Conservation (phyloP, 1,284 basidiomycete species). For the Malassezia furfur region DNA sequence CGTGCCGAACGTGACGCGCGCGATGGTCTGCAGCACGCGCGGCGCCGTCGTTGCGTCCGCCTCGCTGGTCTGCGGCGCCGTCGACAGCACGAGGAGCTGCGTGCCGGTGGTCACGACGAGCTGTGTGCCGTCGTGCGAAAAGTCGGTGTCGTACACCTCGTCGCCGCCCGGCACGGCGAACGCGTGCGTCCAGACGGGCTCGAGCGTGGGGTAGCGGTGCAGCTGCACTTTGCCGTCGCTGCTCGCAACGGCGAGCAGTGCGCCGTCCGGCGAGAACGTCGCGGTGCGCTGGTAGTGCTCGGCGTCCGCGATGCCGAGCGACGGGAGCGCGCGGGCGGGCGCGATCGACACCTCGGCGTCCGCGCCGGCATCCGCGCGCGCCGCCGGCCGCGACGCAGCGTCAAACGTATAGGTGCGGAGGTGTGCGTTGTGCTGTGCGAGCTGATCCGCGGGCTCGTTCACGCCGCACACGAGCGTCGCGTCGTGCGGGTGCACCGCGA, state of each 20-base stretch:
- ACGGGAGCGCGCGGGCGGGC: not conserved
- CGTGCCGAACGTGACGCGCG: not conserved
- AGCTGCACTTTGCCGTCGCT: constrained; percentile 35
- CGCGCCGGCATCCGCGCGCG: constrained; percentile 3
- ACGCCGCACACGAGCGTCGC: constrained; percentile 32
- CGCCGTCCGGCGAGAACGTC: constrained; percentile 31
- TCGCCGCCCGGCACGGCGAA: constrained; percentile 17
- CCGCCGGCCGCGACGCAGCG: not conserved
- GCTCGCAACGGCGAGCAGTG: constrained; percentile 32
- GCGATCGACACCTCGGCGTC: not conserved
- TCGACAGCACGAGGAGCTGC: constrained; percentile 32
- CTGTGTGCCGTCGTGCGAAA: constrained; percentile 34
- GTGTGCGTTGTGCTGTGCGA: constrained; percentile 26
- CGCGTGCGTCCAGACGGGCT: constrained; percentile 23
- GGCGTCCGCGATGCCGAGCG: constrained; percentile 26
- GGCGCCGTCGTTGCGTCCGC: not conserved
- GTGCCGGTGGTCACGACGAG: constrained; percentile 32
- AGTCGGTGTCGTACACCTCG: constrained; percentile 43
- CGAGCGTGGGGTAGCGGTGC: constrained; percentile 33
- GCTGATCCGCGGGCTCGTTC: constrained; percentile 24
- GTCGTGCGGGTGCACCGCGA: constrained; percentile 23
- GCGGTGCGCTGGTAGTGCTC: constrained; percentile 32
- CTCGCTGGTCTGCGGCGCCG: constrained; percentile 18
- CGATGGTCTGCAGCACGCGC: constrained; percentile 13
- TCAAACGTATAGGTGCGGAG: constrained; percentile 32